A percentile compares a stretch with the other conserved stretches of the same genome.
These are phyloP conservation scores for Exutisphaerella laricina DNA, from an alignment of 2,329 filamentous ascomycete species.

Conservation along the genomic window DNA sequence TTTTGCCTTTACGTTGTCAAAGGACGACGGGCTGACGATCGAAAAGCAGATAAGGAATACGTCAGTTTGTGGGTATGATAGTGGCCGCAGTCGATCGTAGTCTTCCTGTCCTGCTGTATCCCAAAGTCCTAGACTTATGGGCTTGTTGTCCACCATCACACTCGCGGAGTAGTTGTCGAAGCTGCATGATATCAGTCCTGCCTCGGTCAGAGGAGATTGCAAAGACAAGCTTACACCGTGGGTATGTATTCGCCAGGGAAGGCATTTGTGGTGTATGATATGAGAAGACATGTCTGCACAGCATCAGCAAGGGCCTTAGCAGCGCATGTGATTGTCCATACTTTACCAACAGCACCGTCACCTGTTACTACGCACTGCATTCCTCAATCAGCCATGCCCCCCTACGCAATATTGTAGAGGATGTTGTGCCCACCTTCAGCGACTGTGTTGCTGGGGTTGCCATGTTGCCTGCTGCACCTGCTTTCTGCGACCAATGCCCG, in stretches of 20 bases:
- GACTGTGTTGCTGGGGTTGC: slow-evolving; percentile 84
- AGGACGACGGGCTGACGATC: slow-evolving; percentile 93
- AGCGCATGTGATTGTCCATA: no score
- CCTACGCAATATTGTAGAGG: background rate
- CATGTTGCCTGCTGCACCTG: slow-evolving; percentile 37
- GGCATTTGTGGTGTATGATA: slow-evolving; percentile 98
- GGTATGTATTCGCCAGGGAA: slow-evolving; percentile 99
- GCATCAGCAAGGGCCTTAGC: slow-evolving; percentile 1
- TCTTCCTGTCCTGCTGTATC: slow-evolving; percentile 99
- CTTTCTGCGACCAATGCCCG: background rate
- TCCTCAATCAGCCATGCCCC: slow-evolving; percentile 12
- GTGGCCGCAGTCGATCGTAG: slow-evolving; percentile 88
- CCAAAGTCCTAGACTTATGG: slow-evolving; percentile 94
- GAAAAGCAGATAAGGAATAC: slow-evolving; percentile 99
- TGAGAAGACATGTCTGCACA: slow-evolving; percentile 87
- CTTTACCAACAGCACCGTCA: slow-evolving; percentile 99
- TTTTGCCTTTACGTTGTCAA: slow-evolving; percentile 99
- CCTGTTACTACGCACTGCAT: slow-evolving; percentile 83
- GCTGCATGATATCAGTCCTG: slow-evolving; percentile 43
- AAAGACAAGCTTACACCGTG: slow-evolving; percentile 66
- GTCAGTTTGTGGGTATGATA: slow-evolving; percentile 97
- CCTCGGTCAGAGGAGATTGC: background rate
- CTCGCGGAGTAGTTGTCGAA: slow-evolving; percentile 99
- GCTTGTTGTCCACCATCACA: slow-evolving; percentile 98
- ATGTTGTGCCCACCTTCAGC: slow-evolving; percentile 62